Percentiles rank a stretch among this genome's conserved stretches.
Conservation (phyloP, 768 basidiomycete genomes). For the Lepiota venenata region DNA sequence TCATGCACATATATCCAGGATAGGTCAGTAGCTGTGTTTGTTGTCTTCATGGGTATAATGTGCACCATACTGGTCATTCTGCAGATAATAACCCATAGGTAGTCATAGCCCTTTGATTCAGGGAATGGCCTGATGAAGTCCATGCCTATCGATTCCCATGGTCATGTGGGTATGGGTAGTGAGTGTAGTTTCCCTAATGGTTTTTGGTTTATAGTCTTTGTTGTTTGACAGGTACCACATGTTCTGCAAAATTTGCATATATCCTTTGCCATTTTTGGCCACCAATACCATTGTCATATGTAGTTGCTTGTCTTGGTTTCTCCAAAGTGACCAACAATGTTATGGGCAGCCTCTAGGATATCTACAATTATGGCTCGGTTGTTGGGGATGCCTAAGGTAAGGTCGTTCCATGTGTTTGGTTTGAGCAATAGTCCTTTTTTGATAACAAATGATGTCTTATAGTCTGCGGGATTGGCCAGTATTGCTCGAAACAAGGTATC, state of each 20-base stretch:
- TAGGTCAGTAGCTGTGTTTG: constrained; percentile 21
- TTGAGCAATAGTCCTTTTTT: not conserved
- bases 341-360: constrained; percentile 23
- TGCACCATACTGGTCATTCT: too few relatives aligned
- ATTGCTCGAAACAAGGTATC: too few relatives aligned
- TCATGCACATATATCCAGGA: constrained; percentile 26
- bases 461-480: too few relatives aligned
- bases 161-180: constrained; percentile 24
- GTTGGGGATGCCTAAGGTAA: constrained; percentile 19
- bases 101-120: too few relatives aligned
- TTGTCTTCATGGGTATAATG: constrained; percentile 24
- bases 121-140: constrained; percentile 42
- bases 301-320: constrained; percentile 23
- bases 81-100: too few relatives aligned
- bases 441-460: too few relatives aligned
- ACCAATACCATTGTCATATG: constrained; percentile 33
- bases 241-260: constrained; percentile 19
- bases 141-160: constrained; percentile 35
- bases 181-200: constrained; percentile 27
- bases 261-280: constrained; percentile 19
- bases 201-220: constrained; percentile 16
- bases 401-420: not conserved
- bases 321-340: constrained; percentile 29
- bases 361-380: constrained; percentile 8
- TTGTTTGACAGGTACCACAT: constrained; percentile 20